Evolutionary conservation across 2,329 filamentous ascomycete genomes (phyloP).

Genomic region (Fusarium ramigenum): DNA sequence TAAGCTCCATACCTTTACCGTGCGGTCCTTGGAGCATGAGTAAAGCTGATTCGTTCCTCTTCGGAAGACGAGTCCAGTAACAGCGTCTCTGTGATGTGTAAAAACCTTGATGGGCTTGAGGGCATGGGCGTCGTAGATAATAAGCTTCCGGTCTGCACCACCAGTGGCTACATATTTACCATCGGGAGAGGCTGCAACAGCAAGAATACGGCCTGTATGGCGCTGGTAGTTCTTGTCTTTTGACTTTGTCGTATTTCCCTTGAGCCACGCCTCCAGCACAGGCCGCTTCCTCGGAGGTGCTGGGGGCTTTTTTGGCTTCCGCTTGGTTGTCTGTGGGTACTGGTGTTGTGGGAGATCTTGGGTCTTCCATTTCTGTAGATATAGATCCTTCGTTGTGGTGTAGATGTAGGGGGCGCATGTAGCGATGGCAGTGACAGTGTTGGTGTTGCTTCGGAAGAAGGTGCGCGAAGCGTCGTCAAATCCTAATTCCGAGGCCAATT

Average conservation of each 20-base stretch:
- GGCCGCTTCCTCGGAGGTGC: conserved; percentile 70
- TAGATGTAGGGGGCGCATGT: conserved; percentile 84
- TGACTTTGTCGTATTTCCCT: conserved; percentile 67
- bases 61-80: conserved; percentile 86
- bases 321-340: conserved; percentile 66
- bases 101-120: conserved; percentile 85
- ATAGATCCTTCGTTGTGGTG: conserved; percentile 86
- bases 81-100: conserved; percentile 88
- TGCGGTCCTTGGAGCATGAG: conserved; percentile 88
- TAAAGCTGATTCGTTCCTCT: conserved; percentile 91
- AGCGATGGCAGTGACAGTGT: conserved; percentile 81
- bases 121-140: conserved; percentile 86
- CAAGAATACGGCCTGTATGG: conserved; percentile 82
- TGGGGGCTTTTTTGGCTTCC: conserved; percentile 66
- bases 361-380: conserved; percentile 89
- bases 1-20: conserved; percentile 94
- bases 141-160: conserved; percentile 82
- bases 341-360: conserved; percentile 71
- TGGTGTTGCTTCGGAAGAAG: conserved; percentile 81
- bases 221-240: conserved; percentile 75
- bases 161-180: conserved; percentile 93
- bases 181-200: conserved; percentile 86
- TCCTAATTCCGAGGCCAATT: conserved; percentile 77
- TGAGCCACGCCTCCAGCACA: conserved; percentile 69
- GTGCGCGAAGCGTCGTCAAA: conserved; percentile 74